phyloP scores from a whole-genome alignment of 1,284 basidiomycete species.

The Takashimella koratensis region DNA sequence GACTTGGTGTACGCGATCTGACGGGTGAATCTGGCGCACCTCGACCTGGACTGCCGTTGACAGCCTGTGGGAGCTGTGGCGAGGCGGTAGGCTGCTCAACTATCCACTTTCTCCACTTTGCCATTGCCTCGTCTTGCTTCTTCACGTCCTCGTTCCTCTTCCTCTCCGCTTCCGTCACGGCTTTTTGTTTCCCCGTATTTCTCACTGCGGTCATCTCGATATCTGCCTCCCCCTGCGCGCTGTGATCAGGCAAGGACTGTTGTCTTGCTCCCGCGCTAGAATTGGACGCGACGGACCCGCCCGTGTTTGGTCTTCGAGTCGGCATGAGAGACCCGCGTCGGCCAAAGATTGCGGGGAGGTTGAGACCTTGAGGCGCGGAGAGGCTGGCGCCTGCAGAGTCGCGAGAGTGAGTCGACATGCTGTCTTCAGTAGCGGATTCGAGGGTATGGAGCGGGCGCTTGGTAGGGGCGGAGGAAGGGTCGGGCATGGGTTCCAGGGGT shows the following conservation, averaged over 20 bases:
- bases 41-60: background rate
- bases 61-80: background rate
- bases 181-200: slow-evolving; percentile 5
- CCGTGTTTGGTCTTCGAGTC: slow-evolving; percentile 1
- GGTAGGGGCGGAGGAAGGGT: background rate
- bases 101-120: slow-evolving; percentile 45
- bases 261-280: no score
- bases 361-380: background rate
- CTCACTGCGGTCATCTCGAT: slow-evolving; percentile 13
- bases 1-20: background rate
- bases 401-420: background rate
- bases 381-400: background rate
- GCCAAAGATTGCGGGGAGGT: slow-evolving; percentile 4
- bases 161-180: slow-evolving; percentile 11
- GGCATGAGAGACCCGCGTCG: slow-evolving; percentile 4
- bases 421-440: background rate
- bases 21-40: background rate
- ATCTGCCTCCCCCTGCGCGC: slow-evolving; percentile 5
- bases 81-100: slow-evolving; percentile 28
- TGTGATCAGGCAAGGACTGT: slow-evolving; percentile 3
- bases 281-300: background rate
- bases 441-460: no score
- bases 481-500: no score
- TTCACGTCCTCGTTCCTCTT: slow-evolving; percentile 9
- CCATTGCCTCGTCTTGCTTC: slow-evolving; percentile 37